Base-by-base conservation (phyloP, 495 filamentous ascomycete species). In the Xylaria nigripes region DNA sequence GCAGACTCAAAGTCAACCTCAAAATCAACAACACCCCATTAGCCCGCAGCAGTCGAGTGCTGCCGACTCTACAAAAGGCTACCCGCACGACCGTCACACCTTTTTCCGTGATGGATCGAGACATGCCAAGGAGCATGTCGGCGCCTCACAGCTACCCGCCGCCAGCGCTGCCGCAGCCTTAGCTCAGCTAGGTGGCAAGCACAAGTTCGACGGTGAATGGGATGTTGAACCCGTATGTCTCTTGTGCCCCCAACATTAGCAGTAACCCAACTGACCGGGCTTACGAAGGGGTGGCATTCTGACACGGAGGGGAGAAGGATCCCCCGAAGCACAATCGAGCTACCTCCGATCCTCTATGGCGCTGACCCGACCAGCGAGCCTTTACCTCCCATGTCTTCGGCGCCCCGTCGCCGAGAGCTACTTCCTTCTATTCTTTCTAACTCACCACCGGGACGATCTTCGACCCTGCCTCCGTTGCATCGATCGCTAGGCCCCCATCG, bases 151-250 rank as follows among this genome's bases (percentile, higher is more conserved):
- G 63, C 71, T 81, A 42, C 82, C 82, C 50, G 81, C 86, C 36
- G 89, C 86, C 51, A 90, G 81, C 48, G 88, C 88, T 22, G 90
- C 90, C 23, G 87, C 89, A 27, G 90, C 90, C 13, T 76, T 96
- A 48, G 89, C 90, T 43, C 86, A 93, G 72, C 76, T 96, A 62
- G 89, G 94, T 69, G 72, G 63, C 55, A 83, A 85, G 59, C 84
- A 92, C 68, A 87, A 86, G 44, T 78, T 86, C 45, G 85, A 90
- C 18, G 78, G 80, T 2, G 89, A 90, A 54, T 94, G 86, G 86
- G 89, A 91, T 23, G 86, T 86, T 8, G 90, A 94, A 64, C 78
- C 79, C 71, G 89, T 94, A 75, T 71, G 80, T 80, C 22, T 40
- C 40, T 42, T 27, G 8, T 50, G 38, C 24, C 38, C 30, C 44